These are phyloP conservation scores for Dendrobium chrysotoxum DNA, from an alignment of 106 monocot species.

Conservation along the genomic window DNA sequence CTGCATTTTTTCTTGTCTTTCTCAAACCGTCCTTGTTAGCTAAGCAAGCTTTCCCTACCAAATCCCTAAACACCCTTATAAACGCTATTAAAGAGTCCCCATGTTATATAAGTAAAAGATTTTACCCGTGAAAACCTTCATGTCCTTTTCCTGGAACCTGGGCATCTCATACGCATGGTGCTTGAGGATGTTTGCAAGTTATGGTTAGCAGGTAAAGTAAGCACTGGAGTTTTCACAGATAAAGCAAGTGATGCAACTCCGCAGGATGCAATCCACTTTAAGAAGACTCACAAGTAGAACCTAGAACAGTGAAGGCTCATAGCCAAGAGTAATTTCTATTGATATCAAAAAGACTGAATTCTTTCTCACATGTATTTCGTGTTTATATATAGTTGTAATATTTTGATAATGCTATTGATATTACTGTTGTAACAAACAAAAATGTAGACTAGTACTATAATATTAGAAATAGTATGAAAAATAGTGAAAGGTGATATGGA, in stretches of 20 bases:
- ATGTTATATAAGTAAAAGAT: not conserved
- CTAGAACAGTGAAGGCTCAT: too few relatives aligned
- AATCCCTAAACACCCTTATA: not conserved
- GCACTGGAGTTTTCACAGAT: not conserved
- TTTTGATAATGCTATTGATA: too few relatives aligned
- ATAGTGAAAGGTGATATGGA: too few relatives aligned
- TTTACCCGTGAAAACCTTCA: slow-evolving; percentile 8
- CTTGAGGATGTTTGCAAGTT: not conserved
- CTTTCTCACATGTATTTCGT: too few relatives aligned
- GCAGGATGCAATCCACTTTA: too few relatives aligned
- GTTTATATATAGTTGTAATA: too few relatives aligned
- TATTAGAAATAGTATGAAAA: too few relatives aligned
- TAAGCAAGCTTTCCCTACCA: not conserved
- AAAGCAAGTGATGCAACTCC: slow-evolving; percentile 15
- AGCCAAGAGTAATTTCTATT: too few relatives aligned
- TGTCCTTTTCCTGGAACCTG: slow-evolving; percentile 18
- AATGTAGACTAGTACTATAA: too few relatives aligned
- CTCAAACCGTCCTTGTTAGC: not conserved
- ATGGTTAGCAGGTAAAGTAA: not conserved
- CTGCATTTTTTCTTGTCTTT: not conserved
- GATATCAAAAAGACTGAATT: too few relatives aligned
- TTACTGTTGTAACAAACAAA: too few relatives aligned
- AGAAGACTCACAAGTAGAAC: not conserved
- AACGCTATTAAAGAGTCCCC: not conserved
- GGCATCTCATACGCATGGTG: slow-evolving; percentile 10